A percentile compares a stretch with the other conserved stretches of the same genome.
Evolutionary conservation across 2,329 filamentous ascomycete genomes (phyloP).

Genomic region (Cyphellophora attinorum): DNA sequence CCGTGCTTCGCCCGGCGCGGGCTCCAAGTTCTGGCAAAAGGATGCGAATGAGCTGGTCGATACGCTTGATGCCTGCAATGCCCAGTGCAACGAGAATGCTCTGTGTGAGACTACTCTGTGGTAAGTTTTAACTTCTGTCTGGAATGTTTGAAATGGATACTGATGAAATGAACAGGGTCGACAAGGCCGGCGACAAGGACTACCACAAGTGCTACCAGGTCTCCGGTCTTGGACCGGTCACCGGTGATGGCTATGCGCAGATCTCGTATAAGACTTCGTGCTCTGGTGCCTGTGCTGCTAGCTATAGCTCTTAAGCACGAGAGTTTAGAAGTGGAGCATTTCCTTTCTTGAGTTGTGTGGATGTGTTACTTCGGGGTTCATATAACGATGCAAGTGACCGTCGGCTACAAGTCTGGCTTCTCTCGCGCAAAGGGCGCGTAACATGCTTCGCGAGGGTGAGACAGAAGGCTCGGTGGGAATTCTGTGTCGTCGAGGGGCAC

Average conservation of each 20-base stretch:
- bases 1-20: slow-evolving; percentile 4
- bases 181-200: background rate
- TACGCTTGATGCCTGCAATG: slow-evolving; percentile 8
- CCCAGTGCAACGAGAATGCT: slow-evolving; percentile 11
- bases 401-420: too few relatives aligned
- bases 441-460: too few relatives aligned
- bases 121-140: background rate
- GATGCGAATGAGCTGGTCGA: slow-evolving; percentile 1
- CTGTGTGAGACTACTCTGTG: too few relatives aligned
- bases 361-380: too few relatives aligned
- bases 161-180: background rate
- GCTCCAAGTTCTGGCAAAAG: slow-evolving; percentile 8
- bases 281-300: background rate
- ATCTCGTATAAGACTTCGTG: background rate
- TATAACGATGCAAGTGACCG: too few relatives aligned
- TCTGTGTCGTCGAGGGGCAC: too few relatives aligned
- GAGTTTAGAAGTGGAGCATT: too few relatives aligned
- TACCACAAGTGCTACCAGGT: background rate
- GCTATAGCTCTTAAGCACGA: background rate
- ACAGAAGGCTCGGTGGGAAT: too few relatives aligned
- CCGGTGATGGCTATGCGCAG: background rate
- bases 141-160: background rate
- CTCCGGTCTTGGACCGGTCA: background rate
- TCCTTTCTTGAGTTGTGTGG: too few relatives aligned
- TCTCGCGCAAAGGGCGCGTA: too few relatives aligned